A percentile compares a stretch with the other conserved stretches of the same genome.
Conservation (phyloP, 2,329 filamentous ascomycete genomes). For the Emmonsia crescens region DNA sequence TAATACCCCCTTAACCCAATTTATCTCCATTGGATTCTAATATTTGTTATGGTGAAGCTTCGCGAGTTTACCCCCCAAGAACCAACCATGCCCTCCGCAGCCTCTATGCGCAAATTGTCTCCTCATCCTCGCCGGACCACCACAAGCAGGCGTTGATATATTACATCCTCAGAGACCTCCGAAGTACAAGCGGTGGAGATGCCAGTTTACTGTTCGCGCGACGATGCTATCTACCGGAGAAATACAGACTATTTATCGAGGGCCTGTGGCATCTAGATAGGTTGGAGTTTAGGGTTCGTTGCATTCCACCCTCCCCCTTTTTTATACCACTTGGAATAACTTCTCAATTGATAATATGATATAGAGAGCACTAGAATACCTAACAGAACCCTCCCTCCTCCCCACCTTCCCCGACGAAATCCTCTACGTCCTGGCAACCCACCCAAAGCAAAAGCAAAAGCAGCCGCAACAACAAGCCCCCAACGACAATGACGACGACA, state of each 20-base stretch:
- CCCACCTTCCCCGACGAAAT: conserved; percentile 80
- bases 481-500: conserved; percentile 38
- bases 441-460: conserved; percentile 33
- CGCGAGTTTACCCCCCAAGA: conserved; percentile 63
- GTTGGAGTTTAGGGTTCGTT: conserved; percentile 51
- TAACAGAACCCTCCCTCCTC: conserved; percentile 68
- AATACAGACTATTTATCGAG: conserved; percentile 70
- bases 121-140: conserved; percentile 54
- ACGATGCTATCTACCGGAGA: conserved; percentile 56
- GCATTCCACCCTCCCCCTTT: background rate
- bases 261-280: conserved; percentile 74
- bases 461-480: background rate
- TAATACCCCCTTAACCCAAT: conserved; percentile 31
- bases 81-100: conserved; percentile 55
- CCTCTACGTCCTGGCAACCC: conserved; percentile 55
- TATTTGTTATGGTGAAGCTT: conserved; percentile 30
- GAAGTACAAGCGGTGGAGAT: conserved; percentile 41
- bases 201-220: conserved; percentile 46
- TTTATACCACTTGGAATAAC: conserved; percentile 8
- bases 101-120: conserved; percentile 59
- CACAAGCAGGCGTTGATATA: conserved; percentile 76
- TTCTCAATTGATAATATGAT: background rate
- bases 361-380: conserved; percentile 58
- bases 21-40: background rate
- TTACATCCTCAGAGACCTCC: conserved; percentile 70